Base-by-base conservation (phyloP, 306 rosid genomes). In the Oemleria cerasiformis region DNA sequence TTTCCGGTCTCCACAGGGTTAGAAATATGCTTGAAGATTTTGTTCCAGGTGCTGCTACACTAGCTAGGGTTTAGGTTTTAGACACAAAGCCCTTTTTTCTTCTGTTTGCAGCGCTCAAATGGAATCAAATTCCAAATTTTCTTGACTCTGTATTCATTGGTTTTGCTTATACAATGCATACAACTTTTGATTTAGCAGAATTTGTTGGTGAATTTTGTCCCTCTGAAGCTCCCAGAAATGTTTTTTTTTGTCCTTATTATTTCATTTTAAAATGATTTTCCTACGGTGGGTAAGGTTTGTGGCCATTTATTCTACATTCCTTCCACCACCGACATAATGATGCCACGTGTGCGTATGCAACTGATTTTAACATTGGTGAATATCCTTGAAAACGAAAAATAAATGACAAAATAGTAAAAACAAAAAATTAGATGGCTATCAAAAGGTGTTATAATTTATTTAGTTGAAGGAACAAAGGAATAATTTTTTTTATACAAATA, bases 91-190 rank as follows among this genome's bases (percentile, higher is more conserved):
- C 34, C 55, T 21, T 58, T 15, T 21, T 58, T 15, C 83, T 63
- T 79, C 71, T 65, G 11, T 17, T 69, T 15, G 73, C 38, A 54
- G 11, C 73, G 51, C 62, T 62, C 62, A 9, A 58, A 71, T 71
- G 78, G 92, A 82, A 87, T 78, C 80, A 58, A 59, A 67, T 84
- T 78, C 88, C 69, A 40, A 2, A 17, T 73, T 39, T 39, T 40
- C 4, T 12, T 44, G 1, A 9, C 30, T 54, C 5, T 41, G 8
- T 2, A n/a, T 69, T 23, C 47, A 25, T 51, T 34, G 59, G 34
- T 14, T 10, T 12, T 57, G 36, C n/a, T n/a, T 39, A 20, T 43
- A 4, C 19, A 20, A 16, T 0, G 12, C 14, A 1, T 55, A 4
- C 5, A 56, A 17, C 14, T 20, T 58, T 71, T 58, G 10, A 56